Base-by-base conservation (phyloP, 2,329 filamentous ascomycete species). In the Epichloe typhina region DNA sequence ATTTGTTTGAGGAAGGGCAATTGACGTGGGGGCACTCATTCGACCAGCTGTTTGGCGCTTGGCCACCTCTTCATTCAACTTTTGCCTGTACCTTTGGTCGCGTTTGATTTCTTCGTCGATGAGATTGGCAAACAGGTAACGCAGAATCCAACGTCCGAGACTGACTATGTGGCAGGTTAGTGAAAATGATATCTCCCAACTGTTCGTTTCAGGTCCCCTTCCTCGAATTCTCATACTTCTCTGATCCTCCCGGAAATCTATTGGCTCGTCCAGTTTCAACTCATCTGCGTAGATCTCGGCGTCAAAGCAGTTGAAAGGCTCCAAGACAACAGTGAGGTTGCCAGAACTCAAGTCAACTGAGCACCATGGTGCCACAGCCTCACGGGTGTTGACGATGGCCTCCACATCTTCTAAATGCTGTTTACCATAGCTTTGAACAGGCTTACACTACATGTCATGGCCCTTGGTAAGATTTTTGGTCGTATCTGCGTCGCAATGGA, bases 281-380 rank as follows among this genome's bases (percentile, higher is more conserved):
- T 97, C 90, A 63, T 98, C 93, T 1, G 89, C 91, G 64, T 98
- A 98, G 66, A 95, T 86, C 62, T 98, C 93, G 15, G 90, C 93
- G 67, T 98, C 93, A 59, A 98, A 98, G 64, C 90, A 96, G 58
- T 94, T 94, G 61, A 93, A 94, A 40, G 90, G 88, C 62, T 98
- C 93, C 17, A 98, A 68, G 17, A 94, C 84, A 3, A 96, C 91
- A 2, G 89, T 91, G 50, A 98, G 72, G 55, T 87, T 88, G 37
- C 93, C 93, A 4, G 91, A 97, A 58, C 91, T 84, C 19, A 91
- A 90, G 62, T 98, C 89, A 49, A 97, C 86, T 2, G 88, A 88
- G 64, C 93, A 98, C 93, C 93, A 98, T 50, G 95, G 91, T 4
- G 91, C 86, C 39, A 97, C 88, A 35, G 84, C 90, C 63, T 95